These are phyloP conservation scores for Ajuga chamaepitys DNA, from an alignment of 257 asterid species.

Conservation along the genomic window DNA sequence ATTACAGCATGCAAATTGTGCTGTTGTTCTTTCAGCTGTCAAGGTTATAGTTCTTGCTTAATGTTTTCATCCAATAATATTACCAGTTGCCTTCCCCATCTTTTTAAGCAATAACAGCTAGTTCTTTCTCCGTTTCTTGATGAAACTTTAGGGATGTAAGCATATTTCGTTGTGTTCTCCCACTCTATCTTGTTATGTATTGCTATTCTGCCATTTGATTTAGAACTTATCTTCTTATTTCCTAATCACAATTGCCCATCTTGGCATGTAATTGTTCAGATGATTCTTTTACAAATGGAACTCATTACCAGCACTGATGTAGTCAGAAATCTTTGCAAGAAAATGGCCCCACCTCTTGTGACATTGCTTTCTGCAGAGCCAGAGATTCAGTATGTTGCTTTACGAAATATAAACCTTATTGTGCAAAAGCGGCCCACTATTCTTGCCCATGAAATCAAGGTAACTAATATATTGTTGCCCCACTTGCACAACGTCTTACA, in stretches of 20 bases:
- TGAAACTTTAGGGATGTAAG: conserved; percentile 10
- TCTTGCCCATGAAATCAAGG: conserved; percentile 98
- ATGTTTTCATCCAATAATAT: conserved; percentile 1
- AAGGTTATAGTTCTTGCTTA: conserved; percentile 47
- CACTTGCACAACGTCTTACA: background rate
- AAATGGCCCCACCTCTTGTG: conserved; percentile 99
- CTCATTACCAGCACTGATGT: conserved; percentile 95
- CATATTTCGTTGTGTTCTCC: background rate
- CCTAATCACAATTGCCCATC: background rate
- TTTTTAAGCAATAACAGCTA: conserved; percentile 9
- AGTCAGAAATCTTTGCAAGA: conserved; percentile 95
- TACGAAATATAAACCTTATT: conserved; percentile 90
- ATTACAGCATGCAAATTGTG: conserved; percentile 98
- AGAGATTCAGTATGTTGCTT: conserved; percentile 90
- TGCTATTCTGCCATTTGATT: background rate
- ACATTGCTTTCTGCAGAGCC: conserved; percentile 97
- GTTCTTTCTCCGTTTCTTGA: background rate
- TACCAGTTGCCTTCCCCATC: background rate
- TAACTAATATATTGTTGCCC: conserved; percentile 16
- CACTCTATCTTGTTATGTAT: background rate
- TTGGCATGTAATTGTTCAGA: conserved; percentile 44
- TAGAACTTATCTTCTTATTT: conserved; percentile 1
- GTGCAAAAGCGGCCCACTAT: conserved; percentile 96
- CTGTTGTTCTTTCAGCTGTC: conserved; percentile 98
- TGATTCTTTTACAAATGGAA: conserved; percentile 99